Evolutionary conservation across 106 monocot genomes (phyloP).

Genomic region (Acanthochlamys bracteata): DNA sequence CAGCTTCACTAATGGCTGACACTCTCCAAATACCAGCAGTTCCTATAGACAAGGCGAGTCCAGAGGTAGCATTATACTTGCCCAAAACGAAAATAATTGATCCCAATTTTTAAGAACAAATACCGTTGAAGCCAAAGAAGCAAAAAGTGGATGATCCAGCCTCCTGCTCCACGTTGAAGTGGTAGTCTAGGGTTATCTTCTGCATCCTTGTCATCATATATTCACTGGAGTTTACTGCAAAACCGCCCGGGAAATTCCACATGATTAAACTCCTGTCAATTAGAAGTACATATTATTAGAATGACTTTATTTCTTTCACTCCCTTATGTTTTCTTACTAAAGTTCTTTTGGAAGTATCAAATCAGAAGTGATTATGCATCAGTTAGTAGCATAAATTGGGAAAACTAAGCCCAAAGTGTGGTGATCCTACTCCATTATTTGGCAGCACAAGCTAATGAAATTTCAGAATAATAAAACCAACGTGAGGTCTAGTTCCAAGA

Average conservation of each 20-base stretch:
- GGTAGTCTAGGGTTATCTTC: conserved; percentile 62
- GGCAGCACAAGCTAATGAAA: no score
- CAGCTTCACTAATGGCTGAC: conserved; percentile 57
- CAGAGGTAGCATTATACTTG: no score
- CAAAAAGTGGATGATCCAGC: conserved; percentile 51
- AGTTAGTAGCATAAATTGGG: no score
- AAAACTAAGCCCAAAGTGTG: no score
- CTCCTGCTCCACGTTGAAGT: conserved; percentile 79
- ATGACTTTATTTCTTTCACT: conserved; percentile 22
- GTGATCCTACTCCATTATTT: no score
- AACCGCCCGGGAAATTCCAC: conserved; percentile 35
- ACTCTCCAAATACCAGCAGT: conserved; percentile 84
- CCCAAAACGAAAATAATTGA: no score
- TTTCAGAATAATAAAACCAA: no score
- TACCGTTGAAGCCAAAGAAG: conserved; percentile 83
- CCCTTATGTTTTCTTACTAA: background rate
- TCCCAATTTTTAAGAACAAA: no score
- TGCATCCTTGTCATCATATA: conserved; percentile 74
- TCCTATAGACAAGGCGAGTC: conserved; percentile 20
- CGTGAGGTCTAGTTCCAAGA: no score
- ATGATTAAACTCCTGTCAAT: conserved; percentile 70
- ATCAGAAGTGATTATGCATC: no score
- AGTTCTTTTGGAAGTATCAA: background rate
- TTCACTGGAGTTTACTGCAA: conserved; percentile 66
- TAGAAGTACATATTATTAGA: conserved; percentile 48